phyloP scores from a whole-genome alignment of 169 alveolate genomes.

The Ichthyophthirius multifiliis region DNA sequence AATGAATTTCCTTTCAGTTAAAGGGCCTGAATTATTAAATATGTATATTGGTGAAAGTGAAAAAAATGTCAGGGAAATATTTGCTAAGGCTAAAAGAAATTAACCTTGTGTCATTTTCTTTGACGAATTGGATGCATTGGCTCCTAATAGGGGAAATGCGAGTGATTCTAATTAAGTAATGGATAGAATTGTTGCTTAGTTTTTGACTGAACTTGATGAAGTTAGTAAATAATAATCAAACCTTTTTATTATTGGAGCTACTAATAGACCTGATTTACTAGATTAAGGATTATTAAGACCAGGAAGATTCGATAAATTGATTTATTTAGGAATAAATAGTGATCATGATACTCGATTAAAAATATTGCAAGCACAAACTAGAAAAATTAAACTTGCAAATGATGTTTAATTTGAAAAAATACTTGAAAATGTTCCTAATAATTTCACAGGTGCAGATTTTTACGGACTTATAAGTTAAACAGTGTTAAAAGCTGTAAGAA shows the following conservation, averaged over 20 bases:
- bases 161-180: constrained; percentile 87
- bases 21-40: constrained; percentile 90
- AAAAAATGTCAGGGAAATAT: constrained; percentile 77
- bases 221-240: constrained; percentile 36
- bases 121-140: constrained; percentile 87
- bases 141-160: constrained; percentile 91
- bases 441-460: constrained; percentile 82
- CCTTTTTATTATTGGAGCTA: constrained; percentile 82
- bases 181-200: constrained; percentile 91
- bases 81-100: constrained; percentile 77
- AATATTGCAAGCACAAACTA: constrained; percentile 72
- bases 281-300: constrained; percentile 80
- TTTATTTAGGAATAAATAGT: constrained; percentile 77
- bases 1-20: constrained; percentile 84
- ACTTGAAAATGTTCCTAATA: constrained; percentile 54
- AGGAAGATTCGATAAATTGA: constrained; percentile 84
- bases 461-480: constrained; percentile 70
- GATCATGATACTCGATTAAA: constrained; percentile 73
- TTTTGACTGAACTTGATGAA: constrained; percentile 83
- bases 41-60: constrained; percentile 91
- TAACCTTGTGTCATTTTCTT: constrained; percentile 82
- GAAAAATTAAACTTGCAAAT: constrained; percentile 52
- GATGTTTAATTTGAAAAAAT: constrained; percentile 55
- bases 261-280: constrained; percentile 85
- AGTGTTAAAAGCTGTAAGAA: constrained; percentile 69